Percentiles rank a stretch among this genome's conserved stretches.
Conservation (phyloP, 2,329 filamentous ascomycete species). For the Alternaria burnsii region DNA sequence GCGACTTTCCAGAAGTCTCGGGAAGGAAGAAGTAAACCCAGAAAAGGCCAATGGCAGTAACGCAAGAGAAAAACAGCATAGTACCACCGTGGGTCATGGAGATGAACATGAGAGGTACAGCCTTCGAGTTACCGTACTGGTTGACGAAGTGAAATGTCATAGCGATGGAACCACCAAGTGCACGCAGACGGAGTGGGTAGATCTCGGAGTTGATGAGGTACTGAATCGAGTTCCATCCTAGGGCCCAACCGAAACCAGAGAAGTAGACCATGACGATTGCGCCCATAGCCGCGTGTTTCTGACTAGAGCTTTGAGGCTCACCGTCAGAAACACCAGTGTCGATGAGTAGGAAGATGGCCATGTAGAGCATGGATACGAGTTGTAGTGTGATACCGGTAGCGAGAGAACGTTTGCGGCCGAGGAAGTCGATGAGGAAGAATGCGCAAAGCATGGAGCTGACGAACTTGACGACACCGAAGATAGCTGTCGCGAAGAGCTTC, state of each 20-base stretch:
- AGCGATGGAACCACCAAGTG: slow-evolving; percentile 73
- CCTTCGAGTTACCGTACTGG: slow-evolving; percentile 77
- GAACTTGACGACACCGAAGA: slow-evolving; percentile 81
- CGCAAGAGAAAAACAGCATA: slow-evolving; percentile 77
- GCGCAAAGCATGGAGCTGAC: slow-evolving; percentile 72
- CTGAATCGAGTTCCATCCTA: slow-evolving; percentile 76
- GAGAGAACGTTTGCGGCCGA: slow-evolving; percentile 72
- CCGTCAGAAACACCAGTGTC: slow-evolving; percentile 64
- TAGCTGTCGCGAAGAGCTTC: slow-evolving; percentile 74
- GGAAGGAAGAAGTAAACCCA: slow-evolving; percentile 79
- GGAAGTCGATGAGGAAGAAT: slow-evolving; percentile 79
- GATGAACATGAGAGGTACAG: slow-evolving; percentile 79
- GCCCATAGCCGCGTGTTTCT: slow-evolving; percentile 68
- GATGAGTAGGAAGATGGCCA: slow-evolving; percentile 65
- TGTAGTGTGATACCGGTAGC: slow-evolving; percentile 60
- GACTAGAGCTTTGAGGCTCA: slow-evolving; percentile 57
- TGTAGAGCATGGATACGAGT: slow-evolving; percentile 63
- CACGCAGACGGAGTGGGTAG: slow-evolving; percentile 77
- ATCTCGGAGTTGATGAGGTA: slow-evolving; percentile 81
- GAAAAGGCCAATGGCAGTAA: slow-evolving; percentile 71
- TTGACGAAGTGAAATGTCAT: slow-evolving; percentile 84
- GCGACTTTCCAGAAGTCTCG: slow-evolving; percentile 70
- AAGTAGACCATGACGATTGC: slow-evolving; percentile 73
- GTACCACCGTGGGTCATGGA: slow-evolving; percentile 68
- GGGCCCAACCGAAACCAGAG: slow-evolving; percentile 51